Base-by-base conservation (phyloP, 108 stramenopile genomes). In the Aurantiochytrium sp. region DNA sequence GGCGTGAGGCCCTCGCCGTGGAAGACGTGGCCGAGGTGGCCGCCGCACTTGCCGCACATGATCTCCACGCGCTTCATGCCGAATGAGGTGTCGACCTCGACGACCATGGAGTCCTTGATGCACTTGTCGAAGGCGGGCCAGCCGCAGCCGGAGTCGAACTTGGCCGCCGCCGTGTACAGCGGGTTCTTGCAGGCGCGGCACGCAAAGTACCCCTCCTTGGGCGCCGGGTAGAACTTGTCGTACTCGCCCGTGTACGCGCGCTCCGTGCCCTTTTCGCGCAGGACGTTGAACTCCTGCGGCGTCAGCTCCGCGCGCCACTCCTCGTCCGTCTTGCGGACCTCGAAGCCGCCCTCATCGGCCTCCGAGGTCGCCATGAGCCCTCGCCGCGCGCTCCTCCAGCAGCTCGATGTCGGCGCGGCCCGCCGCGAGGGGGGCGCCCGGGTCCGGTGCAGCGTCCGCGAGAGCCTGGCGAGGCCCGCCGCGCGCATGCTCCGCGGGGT, bases 71-170 rank as follows among this genome's bases (percentile, higher is more conserved):
- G 50, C 85, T 42, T 21, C 90, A 90, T 90, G 32, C 90, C 90
- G 37, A 42, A 89, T 17, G 73, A 65, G 54, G 45, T 90, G 88
- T 90, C 90, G 2, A 88, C 86, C 55, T 90, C 85, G 4, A 89
- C 89, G 5, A 90, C 90, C 30, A 91, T 55, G 22, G 88, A 52
- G 27, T 90, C 91, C 89, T 88, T 91, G 87, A 91, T 88, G 87
- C 90, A 90, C 85, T 90, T 90, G 88, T 90, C 90, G 68, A 91
- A 91, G 12, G 91, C 91, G 3, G 91, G 91, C 91, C 91, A 91
- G 37, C 91, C 91, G 68, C 91, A 91, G 12, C 91, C 91, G 31
- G 89, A 90, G 52, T 91, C 89, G 27, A 92, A 92, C 65, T 92
- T 92, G 30, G 92, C 52, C 55, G 85, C 86, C n/a, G 92, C 92